Evolutionary conservation across 164 flowering plant species (phyloP).

Genomic region (Nymphaea thermarum): DNA sequence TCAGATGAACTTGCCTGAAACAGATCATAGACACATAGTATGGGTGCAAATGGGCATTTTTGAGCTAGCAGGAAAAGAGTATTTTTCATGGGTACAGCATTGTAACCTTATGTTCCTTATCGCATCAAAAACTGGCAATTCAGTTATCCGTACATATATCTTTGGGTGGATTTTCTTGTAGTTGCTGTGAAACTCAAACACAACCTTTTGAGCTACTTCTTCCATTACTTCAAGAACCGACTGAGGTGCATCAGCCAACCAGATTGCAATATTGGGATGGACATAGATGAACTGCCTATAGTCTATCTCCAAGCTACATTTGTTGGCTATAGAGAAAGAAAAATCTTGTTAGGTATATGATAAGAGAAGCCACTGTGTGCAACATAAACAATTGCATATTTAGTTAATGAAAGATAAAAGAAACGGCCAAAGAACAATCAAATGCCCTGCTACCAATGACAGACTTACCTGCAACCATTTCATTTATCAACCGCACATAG

Average conservation of each 20-base stretch:
- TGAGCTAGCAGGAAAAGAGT: neutral
- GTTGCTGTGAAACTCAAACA: constrained; percentile 71
- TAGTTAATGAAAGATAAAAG: too few relatives aligned
- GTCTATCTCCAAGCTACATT: constrained; percentile 95
- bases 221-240: constrained; percentile 16
- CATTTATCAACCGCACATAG: constrained; percentile 77
- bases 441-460: neutral
- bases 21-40: neutral
- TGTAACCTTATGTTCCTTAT: constrained; percentile 86
- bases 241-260: constrained; percentile 96
- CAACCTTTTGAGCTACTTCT: constrained; percentile 80
- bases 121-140: constrained; percentile 92
- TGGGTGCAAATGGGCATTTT: neutral
- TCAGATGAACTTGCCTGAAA: constrained; percentile 89
- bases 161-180: constrained; percentile 82
- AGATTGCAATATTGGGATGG: constrained; percentile 97
- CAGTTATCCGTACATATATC: constrained; percentile 75
- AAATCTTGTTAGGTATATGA: constrained; percentile 1
- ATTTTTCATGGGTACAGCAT: neutral
- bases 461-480: constrained; percentile 73
- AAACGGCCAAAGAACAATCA: neutral
- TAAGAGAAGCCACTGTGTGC: neutral
- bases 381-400: neutral
- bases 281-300: constrained; percentile 81
- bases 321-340: constrained; percentile 53